Base-by-base conservation (phyloP, 805 yeast species). In the Saturnispora dispora region DNA sequence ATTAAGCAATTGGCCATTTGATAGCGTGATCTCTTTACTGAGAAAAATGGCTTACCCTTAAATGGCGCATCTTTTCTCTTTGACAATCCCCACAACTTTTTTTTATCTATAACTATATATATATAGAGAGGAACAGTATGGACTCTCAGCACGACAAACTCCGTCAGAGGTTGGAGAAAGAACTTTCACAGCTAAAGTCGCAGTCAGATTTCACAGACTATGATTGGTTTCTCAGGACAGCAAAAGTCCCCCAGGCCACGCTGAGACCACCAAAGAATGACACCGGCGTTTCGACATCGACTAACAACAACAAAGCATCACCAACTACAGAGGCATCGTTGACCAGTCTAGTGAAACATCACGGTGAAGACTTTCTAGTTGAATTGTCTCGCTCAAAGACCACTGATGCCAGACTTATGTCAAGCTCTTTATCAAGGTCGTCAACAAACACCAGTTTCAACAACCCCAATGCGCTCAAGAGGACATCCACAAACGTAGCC, bases 191-290 rank as follows among this genome's bases (percentile, higher is more conserved):
- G 3, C 35, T 52, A 5, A 53, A 50, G 17, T 51, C 57, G 2
- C 11, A 59, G 5, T 39, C 64, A 17, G 69, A 63, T 10, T 43
- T 53, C 2, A 54, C 56, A 0, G 70, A 66, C 36, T 58, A 57
- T 40, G 69, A 66, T 46, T 66, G 70, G 70, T 63, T 64, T 47
- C 47, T 66, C 27, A 56, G 63, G 13, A 50, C 53, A 22, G 50
- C 53, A 9, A 52, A 36, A 27, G 15, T 55, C 3, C 44, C 45
- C 8, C 35, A 54, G 8, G 45, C 48, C 15, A 22, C 41, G 35
- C 53, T 23, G 18, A 37, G 18, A 36, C 47, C 17, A 27, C 44
- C 20, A 45, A 32, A 11, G n/a, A 22, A 25, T 15, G 15, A 10
- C 22, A 25, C 32, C 7, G 20, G 22, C 35, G n/a, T n/a, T 23